phyloP scores from a whole-genome alignment of 179 eudicot genomes.

The Camellia oleifera region DNA sequence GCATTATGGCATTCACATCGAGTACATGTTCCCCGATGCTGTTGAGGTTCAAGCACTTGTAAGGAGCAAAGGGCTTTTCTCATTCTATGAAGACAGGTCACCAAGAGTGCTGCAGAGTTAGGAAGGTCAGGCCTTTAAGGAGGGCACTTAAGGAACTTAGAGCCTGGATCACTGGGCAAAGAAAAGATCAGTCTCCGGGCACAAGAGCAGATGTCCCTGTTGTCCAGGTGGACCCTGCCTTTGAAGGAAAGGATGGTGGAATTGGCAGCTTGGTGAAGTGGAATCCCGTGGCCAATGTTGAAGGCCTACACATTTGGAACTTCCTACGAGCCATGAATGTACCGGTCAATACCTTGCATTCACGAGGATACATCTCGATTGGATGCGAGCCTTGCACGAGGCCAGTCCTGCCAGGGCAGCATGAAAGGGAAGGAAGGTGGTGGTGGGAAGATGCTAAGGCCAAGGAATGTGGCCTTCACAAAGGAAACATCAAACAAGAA shows the following conservation, averaged over 20 bases:
- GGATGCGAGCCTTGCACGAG: constrained; percentile 96
- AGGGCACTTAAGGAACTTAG: constrained; percentile 76
- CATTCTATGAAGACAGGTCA: constrained; percentile 93
- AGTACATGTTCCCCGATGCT: constrained; percentile 89
- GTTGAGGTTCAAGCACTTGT: constrained; percentile 75
- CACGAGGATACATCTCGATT: constrained; percentile 75
- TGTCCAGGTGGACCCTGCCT: constrained; percentile 79
- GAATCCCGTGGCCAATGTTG: constrained; percentile 81
- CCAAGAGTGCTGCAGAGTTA: constrained; percentile 88
- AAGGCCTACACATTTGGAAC: constrained; percentile 71
- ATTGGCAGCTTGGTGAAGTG: constrained; percentile 81
- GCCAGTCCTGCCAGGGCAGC: constrained; percentile 85
- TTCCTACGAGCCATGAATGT: constrained; percentile 79
- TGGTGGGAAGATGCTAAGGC: constrained; percentile 99
- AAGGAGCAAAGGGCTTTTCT: constrained; percentile 77
- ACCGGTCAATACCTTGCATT: constrained; percentile 73
- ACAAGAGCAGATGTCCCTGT: constrained; percentile 77
- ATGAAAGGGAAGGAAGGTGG: constrained; percentile 97
- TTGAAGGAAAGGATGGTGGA: constrained; percentile 82
- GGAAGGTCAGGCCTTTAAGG: constrained; percentile 78
- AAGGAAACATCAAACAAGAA: constrained; percentile 72
- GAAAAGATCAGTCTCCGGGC: constrained; percentile 93
- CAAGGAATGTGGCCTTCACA: constrained; percentile 93
- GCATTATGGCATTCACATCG: constrained; percentile 62
- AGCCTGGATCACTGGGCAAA: constrained; percentile 91